Evolutionary conservation across 768 basidiomycete species (phyloP).

Genomic region (Epithele typhae): DNA sequence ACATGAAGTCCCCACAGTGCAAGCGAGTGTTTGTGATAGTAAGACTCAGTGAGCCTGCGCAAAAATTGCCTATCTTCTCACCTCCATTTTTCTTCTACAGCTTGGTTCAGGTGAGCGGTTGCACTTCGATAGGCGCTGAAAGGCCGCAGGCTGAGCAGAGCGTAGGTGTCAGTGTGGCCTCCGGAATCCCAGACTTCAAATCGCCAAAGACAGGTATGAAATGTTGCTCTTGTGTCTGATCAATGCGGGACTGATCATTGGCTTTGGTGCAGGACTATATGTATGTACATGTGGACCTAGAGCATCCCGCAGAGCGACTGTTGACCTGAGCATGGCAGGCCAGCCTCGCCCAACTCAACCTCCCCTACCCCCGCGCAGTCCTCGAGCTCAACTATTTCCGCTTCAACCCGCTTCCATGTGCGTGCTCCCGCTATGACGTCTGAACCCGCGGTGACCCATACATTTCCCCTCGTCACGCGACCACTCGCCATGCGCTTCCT

Average conservation of each 20-base stretch:
- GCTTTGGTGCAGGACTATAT: constrained; percentile 21
- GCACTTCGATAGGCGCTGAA: constrained; percentile 9
- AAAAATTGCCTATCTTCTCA: too few relatives aligned
- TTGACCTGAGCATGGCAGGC: constrained; percentile 44
- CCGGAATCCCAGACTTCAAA: constrained; percentile 52
- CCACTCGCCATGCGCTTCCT: background rate
- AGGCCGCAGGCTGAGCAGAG: background rate
- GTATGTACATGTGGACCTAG: constrained; percentile 7
- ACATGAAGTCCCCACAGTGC: constrained; percentile 66
- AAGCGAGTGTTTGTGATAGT: constrained; percentile 74
- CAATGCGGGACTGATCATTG: background rate
- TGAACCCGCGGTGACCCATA: too few relatives aligned
- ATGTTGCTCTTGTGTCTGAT: background rate
- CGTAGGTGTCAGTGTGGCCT: constrained; percentile 35
- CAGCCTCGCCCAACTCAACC: constrained; percentile 71
- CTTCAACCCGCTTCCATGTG: constrained; percentile 75
- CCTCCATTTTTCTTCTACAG: constrained; percentile 31
- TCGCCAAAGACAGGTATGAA: constrained; percentile 36
- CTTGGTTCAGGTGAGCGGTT: constrained; percentile 57
- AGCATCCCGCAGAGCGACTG: background rate
- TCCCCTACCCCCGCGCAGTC: constrained; percentile 91
- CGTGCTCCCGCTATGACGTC: constrained; percentile 19
- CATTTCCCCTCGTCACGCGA: too few relatives aligned
- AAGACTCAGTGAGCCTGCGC: constrained; percentile 14
- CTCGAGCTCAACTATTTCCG: constrained; percentile 90